These are phyloP conservation scores for Hyaloperonospora arabidopsidis DNA, from an alignment of 352 stramenopile genomes.

Conservation along the genomic window DNA sequence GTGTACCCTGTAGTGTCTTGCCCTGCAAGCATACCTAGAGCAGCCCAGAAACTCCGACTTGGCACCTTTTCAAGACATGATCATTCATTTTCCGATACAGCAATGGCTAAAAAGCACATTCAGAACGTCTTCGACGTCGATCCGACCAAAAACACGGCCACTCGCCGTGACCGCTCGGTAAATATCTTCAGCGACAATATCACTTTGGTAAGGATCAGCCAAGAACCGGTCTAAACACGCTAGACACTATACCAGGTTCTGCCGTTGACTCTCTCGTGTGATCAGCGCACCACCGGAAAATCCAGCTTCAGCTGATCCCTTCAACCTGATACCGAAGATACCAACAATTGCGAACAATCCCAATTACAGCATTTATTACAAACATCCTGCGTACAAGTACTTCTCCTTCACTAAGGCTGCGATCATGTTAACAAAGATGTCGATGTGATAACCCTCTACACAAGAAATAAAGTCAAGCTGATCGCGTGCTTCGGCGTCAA, in stretches of 20 bases:
- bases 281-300: slow-evolving; percentile 79
- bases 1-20: too few species aligned
- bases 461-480: slow-evolving; percentile 65
- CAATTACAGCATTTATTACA: neutral
- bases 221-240: slow-evolving; percentile 83
- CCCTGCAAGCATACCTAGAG: neutral
- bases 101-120: slow-evolving; percentile 97
- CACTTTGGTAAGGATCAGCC: slow-evolving; percentile 66
- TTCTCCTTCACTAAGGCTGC: slow-evolving; percentile 47
- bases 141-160: slow-evolving; percentile 91
- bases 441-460: slow-evolving; percentile 42
- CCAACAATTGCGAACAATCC: neutral
- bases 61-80: slow-evolving; percentile 3
- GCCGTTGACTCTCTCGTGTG: slow-evolving; percentile 87
- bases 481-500: slow-evolving; percentile 17
- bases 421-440: slow-evolving; percentile 55
- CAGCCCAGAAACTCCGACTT: too few species aligned
- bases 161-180: slow-evolving; percentile 87
- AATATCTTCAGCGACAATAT: slow-evolving; percentile 95
- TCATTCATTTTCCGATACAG: slow-evolving; percentile 95
- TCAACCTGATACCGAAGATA: slow-evolving; percentile 22
- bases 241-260: slow-evolving; percentile 84
- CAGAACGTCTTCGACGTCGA: slow-evolving; percentile 96
- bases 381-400: slow-evolving; percentile 18
- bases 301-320: slow-evolving; percentile 26